These are phyloP conservation scores for Lachancea fermentati DNA, from an alignment of 805 yeast species.

Conservation along the genomic window DNA sequence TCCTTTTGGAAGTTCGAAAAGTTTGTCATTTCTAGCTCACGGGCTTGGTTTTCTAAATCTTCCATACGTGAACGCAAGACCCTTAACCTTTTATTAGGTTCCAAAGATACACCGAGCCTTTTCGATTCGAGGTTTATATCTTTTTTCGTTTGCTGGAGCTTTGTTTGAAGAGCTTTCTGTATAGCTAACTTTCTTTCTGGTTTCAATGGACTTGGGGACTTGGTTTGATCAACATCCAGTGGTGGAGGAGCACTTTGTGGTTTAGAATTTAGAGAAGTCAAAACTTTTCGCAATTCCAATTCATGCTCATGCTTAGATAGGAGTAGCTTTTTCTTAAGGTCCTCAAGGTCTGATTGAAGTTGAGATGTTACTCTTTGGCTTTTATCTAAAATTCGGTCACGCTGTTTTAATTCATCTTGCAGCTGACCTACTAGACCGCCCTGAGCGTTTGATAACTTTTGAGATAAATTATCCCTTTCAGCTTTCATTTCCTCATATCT, in stretches of 20 bases:
- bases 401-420: slow-evolving; percentile 62
- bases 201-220: slow-evolving; percentile 19
- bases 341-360: slow-evolving; percentile 61
- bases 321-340: slow-evolving; percentile 51
- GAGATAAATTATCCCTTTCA: slow-evolving; percentile 61
- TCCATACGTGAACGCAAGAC: slow-evolving; percentile 80
- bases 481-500: slow-evolving; percentile 41
- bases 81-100: slow-evolving; percentile 72
- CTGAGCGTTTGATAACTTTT: slow-evolving; percentile 69
- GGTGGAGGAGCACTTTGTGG: slow-evolving; percentile 11
- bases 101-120: slow-evolving; percentile 44
- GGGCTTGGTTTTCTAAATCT: slow-evolving; percentile 73
- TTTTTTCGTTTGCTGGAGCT: slow-evolving; percentile 35
- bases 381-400: slow-evolving; percentile 56
- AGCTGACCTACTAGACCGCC: slow-evolving; percentile 73
- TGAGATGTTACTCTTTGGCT: slow-evolving; percentile 61
- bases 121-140: slow-evolving; percentile 37
- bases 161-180: slow-evolving; percentile 30
- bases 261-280: slow-evolving; percentile 54
- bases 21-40: slow-evolving; percentile 80
- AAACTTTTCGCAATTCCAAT: slow-evolving; percentile 67
- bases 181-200: slow-evolving; percentile 26
- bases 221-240: slow-evolving; percentile 12
- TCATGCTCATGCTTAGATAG: slow-evolving; percentile 72
- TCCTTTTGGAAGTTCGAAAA: slow-evolving; percentile 47